Evolutionary conservation across 306 rosid genomes (phyloP), one percentile per base, ranked within the genome.

Genomic region (Trifolium dubium): DNA sequence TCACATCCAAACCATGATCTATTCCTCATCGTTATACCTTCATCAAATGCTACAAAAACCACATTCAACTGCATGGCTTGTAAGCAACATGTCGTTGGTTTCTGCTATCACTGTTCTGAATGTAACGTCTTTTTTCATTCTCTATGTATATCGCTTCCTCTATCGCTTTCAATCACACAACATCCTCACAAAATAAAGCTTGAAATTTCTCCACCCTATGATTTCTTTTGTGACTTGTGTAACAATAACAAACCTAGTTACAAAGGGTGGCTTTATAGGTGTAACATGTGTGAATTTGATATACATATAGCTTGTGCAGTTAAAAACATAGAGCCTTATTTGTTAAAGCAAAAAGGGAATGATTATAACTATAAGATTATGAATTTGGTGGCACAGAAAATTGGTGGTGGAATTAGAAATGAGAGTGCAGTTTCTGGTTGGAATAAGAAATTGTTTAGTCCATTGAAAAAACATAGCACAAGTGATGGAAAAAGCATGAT

Each of bases 221-320:
- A 85, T 23, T 87, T 87, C 82, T 81, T 70, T 62, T 89, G 90
- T 73, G 90, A 89, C 56, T 37, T 89, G 44, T 89, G 90, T 72
- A 62, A 72, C 39, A 81, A 78, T 72, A 62, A 72, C 30, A 81
- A 80, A 19, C 73, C 88, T 0, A 67, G 87, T 68, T 70, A 69
- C 29, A 81, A 71, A 5, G 84, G 83, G 2, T 89, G 95, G 95
- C 87, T 89, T 4, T 89, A 85, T 71, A 70, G 92, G 73, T 89
- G 95, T 69, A 84, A 23, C 69, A 82, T 78, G 37, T 89, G 95
- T 37, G 92, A 89, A 67, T 89, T 83, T 28, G 94, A 89, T 5
- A 70, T 83, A 6, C 91, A 89, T 63, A 28, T 87, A 5, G 73
- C 53, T 17, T 89, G 91, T 70, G 89, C 86, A 2, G 60, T 83